A percentile compares a stretch with the other conserved stretches of the same genome.
Conservation (phyloP, 129 eudicot genomes). For the Tagetes erecta region DNA sequence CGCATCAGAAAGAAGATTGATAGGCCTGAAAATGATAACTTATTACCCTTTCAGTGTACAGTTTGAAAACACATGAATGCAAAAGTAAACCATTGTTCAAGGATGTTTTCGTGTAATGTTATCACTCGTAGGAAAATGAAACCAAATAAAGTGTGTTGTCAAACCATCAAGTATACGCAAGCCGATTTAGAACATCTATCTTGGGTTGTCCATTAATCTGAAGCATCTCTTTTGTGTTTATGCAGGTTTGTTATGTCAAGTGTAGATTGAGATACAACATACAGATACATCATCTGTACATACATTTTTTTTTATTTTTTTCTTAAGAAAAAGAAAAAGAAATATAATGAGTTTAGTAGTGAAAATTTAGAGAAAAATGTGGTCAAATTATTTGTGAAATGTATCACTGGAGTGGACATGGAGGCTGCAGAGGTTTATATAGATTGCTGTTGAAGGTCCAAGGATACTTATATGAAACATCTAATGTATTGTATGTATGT, state of each 20-base stretch:
- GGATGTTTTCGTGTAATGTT: conserved; percentile 31
- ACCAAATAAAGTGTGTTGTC: conserved; percentile 33
- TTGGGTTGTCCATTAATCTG: conserved; percentile 39
- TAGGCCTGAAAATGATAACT: conserved; percentile 41
- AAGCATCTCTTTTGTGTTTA: conserved; percentile 69
- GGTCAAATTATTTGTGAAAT: neutral
- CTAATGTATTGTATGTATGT: neutral
- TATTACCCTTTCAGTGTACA: conserved; percentile 29
- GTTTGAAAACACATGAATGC: conserved; percentile 33
- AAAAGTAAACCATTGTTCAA: conserved; percentile 15
- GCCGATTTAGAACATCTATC: neutral
- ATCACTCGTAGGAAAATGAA: conserved; percentile 20
- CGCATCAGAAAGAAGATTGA: conserved; percentile 96
- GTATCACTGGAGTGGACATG: neutral
- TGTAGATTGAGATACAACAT: conserved; percentile 31
- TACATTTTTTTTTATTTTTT: neutral
- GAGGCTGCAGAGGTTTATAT: neutral
- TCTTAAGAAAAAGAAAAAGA: neutral
- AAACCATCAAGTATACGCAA: neutral
- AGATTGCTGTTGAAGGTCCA: neutral
- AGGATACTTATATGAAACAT: neutral
- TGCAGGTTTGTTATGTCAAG: conserved; percentile 73
- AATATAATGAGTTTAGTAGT: neutral
- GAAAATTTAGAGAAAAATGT: conserved; percentile 9
- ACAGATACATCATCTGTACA: conserved; percentile 17